Percentiles rank a stretch among this genome's conserved stretches.
Conservation (phyloP, 2,329 filamentous ascomycete species). For the Trichoderma brevicompactum region DNA sequence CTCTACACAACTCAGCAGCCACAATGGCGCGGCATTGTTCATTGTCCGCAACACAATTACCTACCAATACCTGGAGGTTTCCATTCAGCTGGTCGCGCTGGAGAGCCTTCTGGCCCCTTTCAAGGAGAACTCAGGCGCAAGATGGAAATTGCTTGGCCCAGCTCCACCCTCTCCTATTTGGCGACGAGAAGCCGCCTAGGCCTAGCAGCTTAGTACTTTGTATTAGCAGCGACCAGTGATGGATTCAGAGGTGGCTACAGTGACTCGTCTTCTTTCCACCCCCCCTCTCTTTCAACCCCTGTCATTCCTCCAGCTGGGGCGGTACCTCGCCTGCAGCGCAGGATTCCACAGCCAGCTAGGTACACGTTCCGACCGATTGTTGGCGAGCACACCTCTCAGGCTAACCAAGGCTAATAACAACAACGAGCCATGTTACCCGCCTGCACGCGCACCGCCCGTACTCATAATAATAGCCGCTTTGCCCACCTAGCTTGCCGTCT, state of each 20-base stretch:
- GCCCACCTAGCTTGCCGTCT: slow-evolving; percentile 44
- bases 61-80: background rate
- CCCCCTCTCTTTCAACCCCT: slow-evolving; percentile 24
- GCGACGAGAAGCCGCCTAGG: slow-evolving; percentile 24
- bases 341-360: slow-evolving; percentile 26
- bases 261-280: slow-evolving; percentile 32
- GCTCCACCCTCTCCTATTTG: slow-evolving; percentile 33
- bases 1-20: slow-evolving; percentile 16
- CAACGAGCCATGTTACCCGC: slow-evolving; percentile 26
- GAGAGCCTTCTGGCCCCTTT: slow-evolving; percentile 19
- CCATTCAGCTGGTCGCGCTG: slow-evolving; percentile 1
- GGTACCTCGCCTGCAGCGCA: slow-evolving; percentile 26
- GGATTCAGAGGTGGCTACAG: slow-evolving; percentile 37
- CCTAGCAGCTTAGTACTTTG: slow-evolving; percentile 13
- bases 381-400: slow-evolving; percentile 20
- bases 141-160: slow-evolving; percentile 33
- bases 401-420: slow-evolving; percentile 24
- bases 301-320: slow-evolving; percentile 24
- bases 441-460: slow-evolving; percentile 29
- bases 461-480: slow-evolving; percentile 48
- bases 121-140: slow-evolving; percentile 11
- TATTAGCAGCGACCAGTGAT: slow-evolving; percentile 17
- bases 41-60: slow-evolving; percentile 9
- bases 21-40: slow-evolving; percentile 3
- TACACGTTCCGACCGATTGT: slow-evolving; percentile 18